Evolutionary conservation across 2,329 filamentous ascomycete species (phyloP).

Genomic region (Phialophora macrospora): DNA sequence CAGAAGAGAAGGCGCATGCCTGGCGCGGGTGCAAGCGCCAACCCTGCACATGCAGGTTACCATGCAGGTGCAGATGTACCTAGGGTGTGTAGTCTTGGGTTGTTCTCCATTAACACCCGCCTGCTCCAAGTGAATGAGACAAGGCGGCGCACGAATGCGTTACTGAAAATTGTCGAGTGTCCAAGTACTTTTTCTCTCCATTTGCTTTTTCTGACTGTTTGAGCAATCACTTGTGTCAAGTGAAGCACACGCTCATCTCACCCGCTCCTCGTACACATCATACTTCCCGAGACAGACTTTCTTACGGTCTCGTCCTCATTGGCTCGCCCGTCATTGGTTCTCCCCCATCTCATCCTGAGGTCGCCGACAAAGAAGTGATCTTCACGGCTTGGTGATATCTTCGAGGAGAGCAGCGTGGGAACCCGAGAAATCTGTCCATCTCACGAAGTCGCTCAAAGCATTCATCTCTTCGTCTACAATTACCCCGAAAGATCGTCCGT

Average conservation of each 20-base stretch:
- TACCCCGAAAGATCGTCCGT: slow-evolving; percentile 9
- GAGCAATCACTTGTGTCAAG: slow-evolving; percentile 19
- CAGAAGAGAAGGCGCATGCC: not conserved
- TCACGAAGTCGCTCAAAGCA: not conserved
- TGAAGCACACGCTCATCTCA: slow-evolving; percentile 14
- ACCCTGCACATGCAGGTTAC: slow-evolving; percentile 6
- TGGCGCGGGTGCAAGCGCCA: slow-evolving; percentile 2
- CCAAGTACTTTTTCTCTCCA: slow-evolving; percentile 15
- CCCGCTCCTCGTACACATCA: slow-evolving; percentile 5
- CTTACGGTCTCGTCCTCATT: slow-evolving; percentile 14
- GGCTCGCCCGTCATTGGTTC: slow-evolving; percentile 6
- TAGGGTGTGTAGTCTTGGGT: not conserved
- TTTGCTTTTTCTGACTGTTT: slow-evolving; percentile 12
- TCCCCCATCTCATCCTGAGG: not conserved
- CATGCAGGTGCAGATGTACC: slow-evolving; percentile 6
- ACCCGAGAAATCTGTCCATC: not conserved
- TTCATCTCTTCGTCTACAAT: not conserved
- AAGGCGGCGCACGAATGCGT: slow-evolving; percentile 2
- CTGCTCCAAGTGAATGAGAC: not conserved
- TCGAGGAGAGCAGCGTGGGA: slow-evolving; percentile 3
- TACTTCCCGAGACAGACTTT: not conserved
- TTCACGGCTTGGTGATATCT: slow-evolving; percentile 6
- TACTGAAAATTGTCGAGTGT: slow-evolving; percentile 14
- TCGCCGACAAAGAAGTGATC: slow-evolving; percentile 1
- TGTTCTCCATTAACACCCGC: not conserved